Conservation (phyloP, 1,284 basidiomycete genomes). For the Pisolithus thermaeus region DNA sequence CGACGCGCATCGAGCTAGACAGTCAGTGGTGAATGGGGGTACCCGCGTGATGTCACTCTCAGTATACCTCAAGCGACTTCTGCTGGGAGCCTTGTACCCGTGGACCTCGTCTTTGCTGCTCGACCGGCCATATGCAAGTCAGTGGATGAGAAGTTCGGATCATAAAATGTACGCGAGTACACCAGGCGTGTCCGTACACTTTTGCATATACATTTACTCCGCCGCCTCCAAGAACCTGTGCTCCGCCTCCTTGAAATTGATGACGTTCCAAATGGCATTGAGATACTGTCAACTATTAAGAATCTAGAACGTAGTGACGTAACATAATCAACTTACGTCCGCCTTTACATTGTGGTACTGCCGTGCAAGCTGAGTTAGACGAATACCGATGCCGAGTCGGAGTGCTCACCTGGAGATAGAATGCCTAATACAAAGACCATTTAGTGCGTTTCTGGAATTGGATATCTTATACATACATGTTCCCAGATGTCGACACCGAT, state of each 20-base stretch:
- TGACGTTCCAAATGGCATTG: slow-evolving; percentile 86
- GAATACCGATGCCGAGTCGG: neutral
- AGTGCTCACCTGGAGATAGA: slow-evolving; percentile 60
- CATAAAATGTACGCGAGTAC: neutral
- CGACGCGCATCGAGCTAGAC: too few species aligned
- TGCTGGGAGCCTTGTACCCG: too few species aligned
- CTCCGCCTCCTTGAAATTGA: slow-evolving; percentile 91
- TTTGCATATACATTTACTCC: slow-evolving; percentile 11
- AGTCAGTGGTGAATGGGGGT: neutral
- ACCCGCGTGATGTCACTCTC: neutral
- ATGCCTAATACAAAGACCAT: slow-evolving; percentile 39
- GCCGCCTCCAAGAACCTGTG: slow-evolving; percentile 57
- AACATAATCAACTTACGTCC: slow-evolving; percentile 54
- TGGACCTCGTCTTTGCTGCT: neutral
- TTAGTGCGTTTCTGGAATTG: slow-evolving; percentile 8
- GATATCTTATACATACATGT: slow-evolving; percentile 49
- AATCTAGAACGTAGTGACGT: neutral
- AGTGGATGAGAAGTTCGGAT: neutral
- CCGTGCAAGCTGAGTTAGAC: slow-evolving; percentile 16
- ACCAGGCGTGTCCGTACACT: neutral
- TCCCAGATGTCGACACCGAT: slow-evolving; percentile 98
- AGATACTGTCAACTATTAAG: slow-evolving; percentile 56
- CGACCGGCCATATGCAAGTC: neutral
- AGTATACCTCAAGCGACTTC: neutral
- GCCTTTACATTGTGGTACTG: slow-evolving; percentile 91